Evolutionary conservation across 139 green algal species (phyloP), one percentile per base, ranked within the genome.

Genomic region (Parachlorella kessleri): DNA sequence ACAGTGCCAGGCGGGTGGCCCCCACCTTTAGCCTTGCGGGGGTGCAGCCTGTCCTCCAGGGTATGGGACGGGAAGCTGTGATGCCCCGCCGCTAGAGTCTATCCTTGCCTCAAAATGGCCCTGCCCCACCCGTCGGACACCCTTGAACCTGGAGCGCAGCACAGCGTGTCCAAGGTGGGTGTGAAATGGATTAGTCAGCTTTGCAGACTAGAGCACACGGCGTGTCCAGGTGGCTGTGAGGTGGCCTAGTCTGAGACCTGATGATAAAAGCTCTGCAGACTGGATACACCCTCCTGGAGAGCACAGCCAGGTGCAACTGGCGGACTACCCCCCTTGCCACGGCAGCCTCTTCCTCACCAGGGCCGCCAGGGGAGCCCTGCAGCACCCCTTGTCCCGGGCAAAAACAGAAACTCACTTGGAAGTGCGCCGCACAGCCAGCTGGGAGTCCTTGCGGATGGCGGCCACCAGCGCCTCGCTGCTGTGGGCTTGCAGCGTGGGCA

Each of bases 371-470:
- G 21, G 21, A 18, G 48, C 48, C 48, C 48, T 18, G 21, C 14
- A 18, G 48, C 48, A 18, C 14, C 21, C 48, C 14, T 59, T 18
- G 14, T 14, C 48, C 48, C 14, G 14, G 48, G 14, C 48, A 59
- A 10, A 10, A 59, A 59, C 48, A 59, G 10, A 10, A 59, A n/a
- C 23, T 39, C 10, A 72, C 67, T 78, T 82, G 48, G 64, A 78
- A 26, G 66, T 79, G 37, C 81, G 66, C 1, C 55, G 23, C 54
- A 81, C 30, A 2, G 81, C 55, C 54, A 82, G 35, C 59, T 48
- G 28, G 7, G 66, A 40, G 35, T 85, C 75, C 55, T 82, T 82
- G n/a, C 37, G 68, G 3, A 85, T 42, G 14, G 75, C 81, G 4
- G 53, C 76, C 28, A 85, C 68, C 54, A 85, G 38, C 30, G 72